A percentile compares a stretch with the other conserved stretches of the same genome.
These are phyloP conservation scores for Rubus parviflorus DNA, from an alignment of 306 rosid species.

Conservation along the genomic window DNA sequence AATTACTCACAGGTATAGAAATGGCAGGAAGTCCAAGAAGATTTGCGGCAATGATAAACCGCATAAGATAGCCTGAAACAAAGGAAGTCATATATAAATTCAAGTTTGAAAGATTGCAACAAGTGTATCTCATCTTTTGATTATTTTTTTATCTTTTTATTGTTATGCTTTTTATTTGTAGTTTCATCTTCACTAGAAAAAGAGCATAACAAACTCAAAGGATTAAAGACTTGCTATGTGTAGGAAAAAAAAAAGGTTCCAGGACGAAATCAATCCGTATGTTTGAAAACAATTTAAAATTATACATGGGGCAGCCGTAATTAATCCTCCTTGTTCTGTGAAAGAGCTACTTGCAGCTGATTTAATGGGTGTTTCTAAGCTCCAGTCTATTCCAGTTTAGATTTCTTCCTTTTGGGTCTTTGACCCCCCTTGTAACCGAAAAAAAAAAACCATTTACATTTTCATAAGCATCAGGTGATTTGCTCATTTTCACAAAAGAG, in stretches of 20 bases:
- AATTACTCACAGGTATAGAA: slow-evolving; percentile 74
- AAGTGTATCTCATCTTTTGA: not conserved
- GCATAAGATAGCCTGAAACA: slow-evolving; percentile 76
- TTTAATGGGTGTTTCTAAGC: too few species aligned
- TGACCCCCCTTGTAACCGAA: too few species aligned
- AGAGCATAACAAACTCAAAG: not conserved
- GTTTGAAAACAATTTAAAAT: not conserved
- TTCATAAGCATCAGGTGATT: slow-evolving; percentile 3
- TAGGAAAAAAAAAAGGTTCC: too few species aligned
- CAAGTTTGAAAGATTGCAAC: slow-evolving; percentile 6
- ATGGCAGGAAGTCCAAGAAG: slow-evolving; percentile 94
- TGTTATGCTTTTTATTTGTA: not conserved
- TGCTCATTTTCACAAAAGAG: not conserved
- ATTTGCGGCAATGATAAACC: slow-evolving; percentile 65
- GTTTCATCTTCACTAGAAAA: not conserved
- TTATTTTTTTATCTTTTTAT: not conserved
- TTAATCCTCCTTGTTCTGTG: too few species aligned
- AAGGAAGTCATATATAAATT: slow-evolving; percentile 6
- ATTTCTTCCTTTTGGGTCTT: too few species aligned
- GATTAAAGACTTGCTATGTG: too few species aligned
- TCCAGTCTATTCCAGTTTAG: too few species aligned
- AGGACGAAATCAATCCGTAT: not conserved
- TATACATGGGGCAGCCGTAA: too few species aligned
- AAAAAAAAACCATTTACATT: not conserved
- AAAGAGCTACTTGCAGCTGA: too few species aligned